Conservation (phyloP, 1,139 yeast genomes). For the Trichomonascaceae sp. region DNA sequence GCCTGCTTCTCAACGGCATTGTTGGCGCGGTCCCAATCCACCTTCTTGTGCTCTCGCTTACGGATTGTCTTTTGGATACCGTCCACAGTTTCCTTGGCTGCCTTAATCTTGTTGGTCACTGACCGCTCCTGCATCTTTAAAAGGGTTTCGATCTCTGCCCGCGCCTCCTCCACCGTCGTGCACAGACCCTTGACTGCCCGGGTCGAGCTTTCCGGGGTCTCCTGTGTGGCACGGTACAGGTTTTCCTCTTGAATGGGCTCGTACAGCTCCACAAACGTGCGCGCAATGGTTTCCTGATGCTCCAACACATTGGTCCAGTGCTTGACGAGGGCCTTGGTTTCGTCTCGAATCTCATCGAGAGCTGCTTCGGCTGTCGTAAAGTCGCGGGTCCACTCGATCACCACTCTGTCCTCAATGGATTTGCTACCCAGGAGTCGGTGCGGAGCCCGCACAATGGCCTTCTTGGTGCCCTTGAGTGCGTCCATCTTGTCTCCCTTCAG, state of each 20-base stretch:
- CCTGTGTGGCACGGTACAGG: constrained; percentile 17
- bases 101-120: constrained; percentile 22
- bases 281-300: constrained; percentile 25
- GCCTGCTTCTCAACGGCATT: constrained; percentile 33
- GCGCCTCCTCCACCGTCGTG: constrained; percentile 13
- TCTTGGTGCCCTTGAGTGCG: constrained; percentile 26
- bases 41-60: constrained; percentile 35
- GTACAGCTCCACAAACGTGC: constrained; percentile 25
- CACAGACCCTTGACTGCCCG: constrained; percentile 18
- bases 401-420: constrained; percentile 35
- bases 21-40: constrained; percentile 31
- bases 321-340: constrained; percentile 25
- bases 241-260: constrained; percentile 31
- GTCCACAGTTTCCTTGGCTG: constrained; percentile 31
- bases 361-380: constrained; percentile 34
- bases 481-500: too few relatives aligned
- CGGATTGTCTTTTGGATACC: constrained; percentile 33
- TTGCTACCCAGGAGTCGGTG: constrained; percentile 25
- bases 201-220: constrained; percentile 31
- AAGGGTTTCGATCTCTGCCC: constrained; percentile 16
- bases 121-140: constrained; percentile 16
- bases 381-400: constrained; percentile 37
- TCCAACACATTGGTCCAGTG: constrained; percentile 32
- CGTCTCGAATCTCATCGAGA: constrained; percentile 29
- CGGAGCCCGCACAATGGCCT: constrained; percentile 28